A percentile compares a stretch with the other conserved stretches of the same genome.
Evolutionary conservation across 169 alveolate species (phyloP).

Genomic region (Plasmodium vivax): DNA sequence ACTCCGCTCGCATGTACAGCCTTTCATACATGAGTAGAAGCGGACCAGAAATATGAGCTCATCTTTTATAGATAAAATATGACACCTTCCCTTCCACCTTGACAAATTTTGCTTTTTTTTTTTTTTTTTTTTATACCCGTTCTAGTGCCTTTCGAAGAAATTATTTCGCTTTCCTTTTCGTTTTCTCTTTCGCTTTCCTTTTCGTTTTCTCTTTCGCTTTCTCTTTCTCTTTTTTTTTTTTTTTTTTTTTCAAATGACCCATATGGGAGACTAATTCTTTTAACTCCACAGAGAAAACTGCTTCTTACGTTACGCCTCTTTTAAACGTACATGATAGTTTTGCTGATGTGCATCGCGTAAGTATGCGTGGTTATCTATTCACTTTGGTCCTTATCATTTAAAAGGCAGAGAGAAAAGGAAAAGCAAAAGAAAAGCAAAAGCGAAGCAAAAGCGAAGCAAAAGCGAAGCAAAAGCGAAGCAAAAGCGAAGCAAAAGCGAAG

Average conservation of each 20-base stretch:
- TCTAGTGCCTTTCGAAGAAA: not conserved
- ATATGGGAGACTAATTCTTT: not conserved
- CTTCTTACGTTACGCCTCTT: not conserved
- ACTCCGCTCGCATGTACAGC: not conserved
- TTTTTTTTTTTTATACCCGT: not conserved
- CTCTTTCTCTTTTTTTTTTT: not conserved
- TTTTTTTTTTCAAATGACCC: not conserved
- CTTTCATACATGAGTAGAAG: not conserved
- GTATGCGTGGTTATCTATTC: not conserved
- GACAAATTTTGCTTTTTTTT: not conserved
- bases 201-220: no score
- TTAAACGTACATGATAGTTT: not conserved
- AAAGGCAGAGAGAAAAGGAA: not conserved
- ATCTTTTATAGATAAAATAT: not conserved
- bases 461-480: no score
- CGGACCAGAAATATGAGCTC: not conserved
- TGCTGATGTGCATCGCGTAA: not conserved
- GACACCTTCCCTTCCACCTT: not conserved
- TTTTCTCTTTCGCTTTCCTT: no score
- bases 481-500: no score
- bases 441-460: no score
- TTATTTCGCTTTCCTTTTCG: not conserved
- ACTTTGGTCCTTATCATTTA: not conserved
- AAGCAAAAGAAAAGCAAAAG: no score
- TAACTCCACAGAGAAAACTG: not conserved